Percentiles rank a stretch among this genome's conserved stretches.
Conservation (phyloP, 495 filamentous ascomycete species). For the Podospora appendiculata region DNA sequence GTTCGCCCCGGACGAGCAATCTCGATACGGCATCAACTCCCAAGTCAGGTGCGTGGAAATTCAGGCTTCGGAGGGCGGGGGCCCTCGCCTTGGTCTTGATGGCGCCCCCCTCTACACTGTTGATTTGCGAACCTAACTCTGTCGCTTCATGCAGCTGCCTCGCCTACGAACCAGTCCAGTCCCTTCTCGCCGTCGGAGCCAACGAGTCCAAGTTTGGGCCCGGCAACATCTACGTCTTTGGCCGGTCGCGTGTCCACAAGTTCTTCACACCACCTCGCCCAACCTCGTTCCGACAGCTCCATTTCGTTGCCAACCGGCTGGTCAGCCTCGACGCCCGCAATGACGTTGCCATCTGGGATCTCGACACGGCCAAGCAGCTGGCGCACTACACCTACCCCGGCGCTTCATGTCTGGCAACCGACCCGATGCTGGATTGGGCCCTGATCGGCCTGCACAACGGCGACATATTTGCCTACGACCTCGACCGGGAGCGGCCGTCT, state of each 20-base stretch:
- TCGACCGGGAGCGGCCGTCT: conserved; percentile 70
- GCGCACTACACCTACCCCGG: conserved; percentile 65
- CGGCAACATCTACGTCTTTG: conserved; percentile 86
- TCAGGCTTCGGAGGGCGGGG: neutral
- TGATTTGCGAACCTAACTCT: neutral
- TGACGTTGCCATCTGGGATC: conserved; percentile 71
- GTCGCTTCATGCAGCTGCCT: conserved; percentile 42
- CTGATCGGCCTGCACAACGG: conserved; percentile 71
- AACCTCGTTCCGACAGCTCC: conserved; percentile 28
- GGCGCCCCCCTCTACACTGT: neutral
- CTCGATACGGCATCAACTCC: conserved; percentile 80
- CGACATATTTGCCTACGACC: conserved; percentile 82
- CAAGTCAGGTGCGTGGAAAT: conserved; percentile 52
- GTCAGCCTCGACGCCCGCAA: conserved; percentile 77
- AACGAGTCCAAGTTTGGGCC: conserved; percentile 68
- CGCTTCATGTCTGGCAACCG: conserved; percentile 63
- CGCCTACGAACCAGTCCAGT: conserved; percentile 89
- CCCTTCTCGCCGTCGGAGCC: conserved; percentile 88
- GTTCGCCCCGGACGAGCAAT: conserved; percentile 77
- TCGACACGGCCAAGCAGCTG: conserved; percentile 50
- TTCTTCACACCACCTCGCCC: conserved; percentile 59
- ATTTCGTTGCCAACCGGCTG: conserved; percentile 60
- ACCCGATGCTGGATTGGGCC: conserved; percentile 86
- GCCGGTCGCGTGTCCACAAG: conserved; percentile 70
- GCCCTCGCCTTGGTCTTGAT: no score